These are phyloP conservation scores for Maudiozyma turicensis DNA, from an alignment of 805 yeast genomes.

Conservation along the genomic window DNA sequence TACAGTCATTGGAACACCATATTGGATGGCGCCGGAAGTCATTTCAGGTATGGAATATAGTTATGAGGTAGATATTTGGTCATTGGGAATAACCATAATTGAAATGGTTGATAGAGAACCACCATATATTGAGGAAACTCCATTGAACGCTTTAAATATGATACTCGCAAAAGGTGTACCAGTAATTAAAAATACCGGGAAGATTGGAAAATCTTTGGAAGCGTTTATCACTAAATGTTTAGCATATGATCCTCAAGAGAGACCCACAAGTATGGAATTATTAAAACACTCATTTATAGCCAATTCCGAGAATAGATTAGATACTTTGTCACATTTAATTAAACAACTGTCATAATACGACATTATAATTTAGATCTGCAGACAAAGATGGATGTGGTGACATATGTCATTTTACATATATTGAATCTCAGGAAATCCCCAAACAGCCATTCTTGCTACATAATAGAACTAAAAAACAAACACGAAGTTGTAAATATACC, in stretches of 20 bases:
- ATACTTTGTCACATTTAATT: too few species aligned
- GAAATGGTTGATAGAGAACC: conserved; percentile 99
- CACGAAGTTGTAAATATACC: not conserved
- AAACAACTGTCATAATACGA: too few species aligned
- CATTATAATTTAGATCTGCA: too few species aligned
- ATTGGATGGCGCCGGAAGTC: conserved; percentile 99
- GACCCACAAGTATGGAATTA: conserved; percentile 69
- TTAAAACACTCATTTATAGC: conserved; percentile 44
- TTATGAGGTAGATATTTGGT: conserved; percentile 94
- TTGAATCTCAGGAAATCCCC: too few species aligned
- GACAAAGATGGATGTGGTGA: too few species aligned
- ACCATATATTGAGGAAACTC: conserved; percentile 91
- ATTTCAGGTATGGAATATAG: conserved; percentile 91
- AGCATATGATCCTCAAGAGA: conserved; percentile 68
- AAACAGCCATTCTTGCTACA: too few species aligned
- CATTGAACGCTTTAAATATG: conserved; percentile 81
- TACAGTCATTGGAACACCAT: conserved; percentile 98
- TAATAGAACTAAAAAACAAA: too few species aligned
- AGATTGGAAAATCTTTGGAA: conserved; percentile 55
- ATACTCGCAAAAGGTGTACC: conserved; percentile 97
- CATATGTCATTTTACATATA: too few species aligned
- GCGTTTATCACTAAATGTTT: conserved; percentile 67
- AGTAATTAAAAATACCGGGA: conserved; percentile 76
- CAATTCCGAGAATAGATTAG: conserved; percentile 22
- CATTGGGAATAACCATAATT: conserved; percentile 91